Base-by-base conservation (phyloP, 805 yeast genomes). In the Cyberlindnera euphorbiae region DNA sequence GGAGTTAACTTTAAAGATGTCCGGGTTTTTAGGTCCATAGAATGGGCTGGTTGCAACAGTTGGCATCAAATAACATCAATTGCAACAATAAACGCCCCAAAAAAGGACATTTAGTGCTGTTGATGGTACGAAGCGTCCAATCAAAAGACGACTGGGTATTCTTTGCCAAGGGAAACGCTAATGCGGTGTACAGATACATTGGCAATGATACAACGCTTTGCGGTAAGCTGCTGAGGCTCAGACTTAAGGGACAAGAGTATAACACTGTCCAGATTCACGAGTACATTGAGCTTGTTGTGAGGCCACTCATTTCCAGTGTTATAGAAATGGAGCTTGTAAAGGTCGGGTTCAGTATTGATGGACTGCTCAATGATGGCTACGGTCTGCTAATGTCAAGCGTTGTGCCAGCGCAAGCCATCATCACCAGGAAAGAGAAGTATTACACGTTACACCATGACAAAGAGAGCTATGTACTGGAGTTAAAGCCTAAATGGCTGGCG, bases 401-500 rank as follows among this genome's bases (percentile, higher is more conserved):
- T 7, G 36, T 69, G 8, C 59, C 60, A 28, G 61, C 62, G 1
- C 47, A 59, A 16, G 62, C 60, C 18, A 36, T 48, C 14, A 48
- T 56, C 24, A 48, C 56, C 6, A 38, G 33, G 8, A 49, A 60
- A 13, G 63, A 65, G 21, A 67, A 67, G 24, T 58, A 65, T 39
- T 63, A 61, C 41, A 63, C 60, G 12, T 46, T 69, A 8, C 38
- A 39, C 8, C 26, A 41, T 14, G 53, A 53, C 27, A 35, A 30
- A 4, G 10, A 17, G 2, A 6, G 7, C 16, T 21, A 56, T 2
- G 58, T 64, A 2, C 50, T 73, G 11, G 80, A 77, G 44, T 61
- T 77, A 46, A 77, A 77, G 50, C 84, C 84, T 1, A 77, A 77
- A 53, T 77, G 83, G 83, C 60, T 78, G 22, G 72, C 65, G 4